Evolutionary conservation across 176 grass and related monocot species (phyloP).

Genomic region (Saccharum officinarum): DNA sequence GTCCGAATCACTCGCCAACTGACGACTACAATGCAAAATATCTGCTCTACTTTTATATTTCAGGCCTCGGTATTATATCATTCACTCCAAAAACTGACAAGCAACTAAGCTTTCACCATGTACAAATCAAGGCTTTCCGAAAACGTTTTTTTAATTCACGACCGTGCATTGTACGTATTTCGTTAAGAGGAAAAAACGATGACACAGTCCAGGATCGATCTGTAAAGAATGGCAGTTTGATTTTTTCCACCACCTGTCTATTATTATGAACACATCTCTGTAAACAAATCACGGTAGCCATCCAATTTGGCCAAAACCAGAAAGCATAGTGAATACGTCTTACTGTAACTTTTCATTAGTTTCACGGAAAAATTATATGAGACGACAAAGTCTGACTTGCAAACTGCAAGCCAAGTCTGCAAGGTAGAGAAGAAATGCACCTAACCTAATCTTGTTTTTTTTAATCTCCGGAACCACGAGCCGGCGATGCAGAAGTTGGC

Average conservation of each 20-base stretch:
- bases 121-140: slow-evolving; percentile 3
- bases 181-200: too few species aligned
- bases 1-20: slow-evolving; percentile 21
- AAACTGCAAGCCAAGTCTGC: neutral
- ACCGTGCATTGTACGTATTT: too few species aligned
- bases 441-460: neutral
- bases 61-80: slow-evolving; percentile 2
- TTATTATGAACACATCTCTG: neutral
- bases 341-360: neutral
- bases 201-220: neutral
- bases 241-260: neutral
- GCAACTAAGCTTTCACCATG: slow-evolving; percentile 24
- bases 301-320: neutral
- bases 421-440: slow-evolving; percentile 1
- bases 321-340: neutral
- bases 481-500: neutral
- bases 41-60: slow-evolving; percentile 29
- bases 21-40: slow-evolving; percentile 29
- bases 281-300: neutral
- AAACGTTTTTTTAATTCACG: neutral
- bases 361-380: neutral
- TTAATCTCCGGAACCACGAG: slow-evolving; percentile 1
- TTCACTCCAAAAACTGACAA: slow-evolving; percentile 3
- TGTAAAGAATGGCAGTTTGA: neutral
- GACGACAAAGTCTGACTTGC: neutral